Percentiles rank a stretch among this genome's conserved stretches.
phyloP scores from a whole-genome alignment of 1,284 basidiomycete genomes.

The Trichosporon ovoides region DNA sequence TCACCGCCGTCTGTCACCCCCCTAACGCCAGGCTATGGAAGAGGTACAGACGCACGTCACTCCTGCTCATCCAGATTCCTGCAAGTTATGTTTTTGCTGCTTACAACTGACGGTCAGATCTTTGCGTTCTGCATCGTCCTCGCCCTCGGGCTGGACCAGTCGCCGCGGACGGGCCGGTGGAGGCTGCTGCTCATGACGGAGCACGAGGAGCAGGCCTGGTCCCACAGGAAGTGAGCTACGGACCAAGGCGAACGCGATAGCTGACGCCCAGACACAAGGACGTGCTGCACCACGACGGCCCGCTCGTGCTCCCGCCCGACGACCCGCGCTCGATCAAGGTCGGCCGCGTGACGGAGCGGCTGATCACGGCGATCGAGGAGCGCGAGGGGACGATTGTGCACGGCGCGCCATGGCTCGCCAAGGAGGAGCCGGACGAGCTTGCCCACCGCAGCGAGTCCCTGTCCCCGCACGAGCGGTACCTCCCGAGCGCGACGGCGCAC shows the following conservation, averaged over 20 bases:
- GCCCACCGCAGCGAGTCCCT: constrained; percentile 25
- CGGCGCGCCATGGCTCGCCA: constrained; percentile 48
- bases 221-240: constrained; percentile 46
- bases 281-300: constrained; percentile 48
- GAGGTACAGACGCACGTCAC: constrained; percentile 46
- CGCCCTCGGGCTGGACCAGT: constrained; percentile 53
- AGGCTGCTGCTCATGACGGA: constrained; percentile 54
- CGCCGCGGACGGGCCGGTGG: constrained; percentile 51
- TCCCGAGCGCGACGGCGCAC: constrained; percentile 46
- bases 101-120: constrained; percentile 37
- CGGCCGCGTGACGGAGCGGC: constrained; percentile 39
- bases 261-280: constrained; percentile 45
- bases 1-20: constrained; percentile 3
- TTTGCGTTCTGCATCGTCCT: constrained; percentile 53
- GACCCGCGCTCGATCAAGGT: constrained; percentile 48
- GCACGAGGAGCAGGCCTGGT: constrained; percentile 53
- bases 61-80: constrained; percentile 50
- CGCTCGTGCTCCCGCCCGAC: constrained; percentile 44
- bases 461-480: constrained; percentile 20
- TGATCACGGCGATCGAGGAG: constrained; percentile 48
- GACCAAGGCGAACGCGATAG: neutral
- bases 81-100: constrained; percentile 35
- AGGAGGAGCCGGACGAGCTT: constrained; percentile 32
- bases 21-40: constrained; percentile 43
- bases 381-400: constrained; percentile 46